Base-by-base conservation (phyloP, 1,284 basidiomycete genomes). In the Rhodotorula sp. region DNA sequence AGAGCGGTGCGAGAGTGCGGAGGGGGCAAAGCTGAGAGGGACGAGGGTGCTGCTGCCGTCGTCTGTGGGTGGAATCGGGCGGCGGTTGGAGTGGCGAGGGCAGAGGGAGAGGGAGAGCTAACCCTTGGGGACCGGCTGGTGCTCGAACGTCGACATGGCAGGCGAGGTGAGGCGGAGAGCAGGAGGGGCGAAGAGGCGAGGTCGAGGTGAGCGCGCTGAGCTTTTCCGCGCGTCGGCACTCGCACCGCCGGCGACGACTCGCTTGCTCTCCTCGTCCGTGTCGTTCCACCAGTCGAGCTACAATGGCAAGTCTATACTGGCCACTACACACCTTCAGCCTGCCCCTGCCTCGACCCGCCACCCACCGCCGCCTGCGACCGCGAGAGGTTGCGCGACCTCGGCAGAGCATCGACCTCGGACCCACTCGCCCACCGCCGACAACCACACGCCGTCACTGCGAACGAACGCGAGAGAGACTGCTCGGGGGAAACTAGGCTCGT, bases 121-220 rank as follows among this genome's bases (percentile, higher is more conserved):
- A 55, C 54, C 54, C 54, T 55, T 55, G 54, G 54, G 54, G 54
- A 55, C 54, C 54, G 54, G 54, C 54, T 55, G 54, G 54, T 55
- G 54, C 54, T 55, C 54, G 18, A 55, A 55, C 54, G 54, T 55
- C 54, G 54, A 55, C 54, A 55, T 55, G 54, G 54, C 54, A 55
- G 28, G 54, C 28, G 54, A 55, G 54, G 54, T 16, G 54, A 55
- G 28, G 54, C 14, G 54, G 28, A 26, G 21, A 50, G 19, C 6
- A 8, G 49, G 10, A 34, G 34, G 49, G 10, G 28, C 7, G 49
- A 21, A 12, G 26, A 16, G 54, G 8, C 28, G 26, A 26, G 12
- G 10, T 10, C 16, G 55, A 26, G 7, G 54, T 28, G 34, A 34
- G 38, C 31, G 56, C 56, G 31, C 54, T 50, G 49, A 50, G 49